phyloP scores from a whole-genome alignment of 1,284 basidiomycete species.

The Schizophyllum amplum region DNA sequence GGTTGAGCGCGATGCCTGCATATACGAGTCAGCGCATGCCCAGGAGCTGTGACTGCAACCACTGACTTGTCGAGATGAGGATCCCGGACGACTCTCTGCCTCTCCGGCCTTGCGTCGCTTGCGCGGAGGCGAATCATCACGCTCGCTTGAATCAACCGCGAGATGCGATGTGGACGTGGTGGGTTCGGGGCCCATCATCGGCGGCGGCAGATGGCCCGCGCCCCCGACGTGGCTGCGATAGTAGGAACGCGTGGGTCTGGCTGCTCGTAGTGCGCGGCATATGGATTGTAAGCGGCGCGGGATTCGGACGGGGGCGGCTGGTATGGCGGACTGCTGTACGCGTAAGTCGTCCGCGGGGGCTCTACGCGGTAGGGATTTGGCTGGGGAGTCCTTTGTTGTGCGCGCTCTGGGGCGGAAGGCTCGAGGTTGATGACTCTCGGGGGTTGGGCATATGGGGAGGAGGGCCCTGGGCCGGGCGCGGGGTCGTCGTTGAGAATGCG shows the following conservation, averaged over 20 bases:
- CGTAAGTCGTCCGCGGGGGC: conserved; percentile 6
- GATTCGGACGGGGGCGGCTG: conserved; percentile 12
- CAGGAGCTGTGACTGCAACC: not conserved
- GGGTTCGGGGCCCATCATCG: too few species aligned
- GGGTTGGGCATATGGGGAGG: conserved; percentile 13
- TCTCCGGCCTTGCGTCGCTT: not conserved
- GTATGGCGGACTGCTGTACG: conserved; percentile 5
- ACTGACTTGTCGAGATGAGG: not conserved
- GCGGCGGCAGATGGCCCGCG: not conserved
- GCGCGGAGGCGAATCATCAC: not conserved
- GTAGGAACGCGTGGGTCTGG: not conserved
- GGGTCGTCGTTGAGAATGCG: conserved; percentile 69
- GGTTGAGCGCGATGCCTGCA: not conserved
- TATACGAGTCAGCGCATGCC: not conserved
- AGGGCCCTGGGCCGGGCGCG: conserved; percentile 23
- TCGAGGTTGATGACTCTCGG: not conserved
- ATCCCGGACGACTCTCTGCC: not conserved
- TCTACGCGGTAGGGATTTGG: conserved; percentile 4
- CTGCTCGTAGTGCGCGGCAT: not conserved
- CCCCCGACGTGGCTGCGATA: not conserved
- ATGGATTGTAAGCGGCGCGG: conserved; percentile 2
- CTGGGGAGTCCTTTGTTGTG: conserved; percentile 6
- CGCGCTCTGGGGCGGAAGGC: conserved; percentile 2
- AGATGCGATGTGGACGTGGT: too few species aligned
- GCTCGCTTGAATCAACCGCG: not conserved